These are phyloP conservation scores for Carex kokanica DNA, from an alignment of 176 grass and related monocot species.

Conservation along the genomic window DNA sequence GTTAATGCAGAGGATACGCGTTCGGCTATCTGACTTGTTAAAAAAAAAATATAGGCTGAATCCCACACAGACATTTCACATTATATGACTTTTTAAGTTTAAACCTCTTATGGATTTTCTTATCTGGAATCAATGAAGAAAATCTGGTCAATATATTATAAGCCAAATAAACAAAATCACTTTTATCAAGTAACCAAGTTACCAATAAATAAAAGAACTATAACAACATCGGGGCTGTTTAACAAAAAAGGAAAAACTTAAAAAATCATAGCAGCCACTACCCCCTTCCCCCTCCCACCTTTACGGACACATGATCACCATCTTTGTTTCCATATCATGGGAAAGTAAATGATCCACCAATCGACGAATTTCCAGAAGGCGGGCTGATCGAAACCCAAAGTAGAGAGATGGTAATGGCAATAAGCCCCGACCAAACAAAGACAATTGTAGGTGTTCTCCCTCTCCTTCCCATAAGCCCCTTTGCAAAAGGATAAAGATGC, in stretches of 20 bases:
- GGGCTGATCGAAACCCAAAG: slow-evolving; percentile 93
- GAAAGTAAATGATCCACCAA: slow-evolving; percentile 89
- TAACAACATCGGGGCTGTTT: background rate
- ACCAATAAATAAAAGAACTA: slow-evolving; percentile 31
- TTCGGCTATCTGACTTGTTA: too few relatives aligned
- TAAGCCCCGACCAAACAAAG: slow-evolving; percentile 86
- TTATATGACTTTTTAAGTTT: too few relatives aligned
- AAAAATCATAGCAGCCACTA: background rate
- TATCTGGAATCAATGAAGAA: background rate
- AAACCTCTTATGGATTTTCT: background rate
- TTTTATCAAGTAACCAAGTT: slow-evolving; percentile 19
- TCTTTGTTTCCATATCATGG: slow-evolving; percentile 41
- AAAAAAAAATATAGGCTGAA: too few relatives aligned
- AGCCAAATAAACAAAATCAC: background rate
- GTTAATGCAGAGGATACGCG: too few relatives aligned
- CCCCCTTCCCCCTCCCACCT: background rate
- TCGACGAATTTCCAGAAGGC: slow-evolving; percentile 54
- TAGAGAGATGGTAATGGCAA: slow-evolving; percentile 89
- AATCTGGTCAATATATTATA: background rate
- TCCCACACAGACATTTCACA: too few relatives aligned
- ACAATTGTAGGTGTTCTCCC: slow-evolving; percentile 85
- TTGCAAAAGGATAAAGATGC: slow-evolving; percentile 91
- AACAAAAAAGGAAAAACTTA: background rate
- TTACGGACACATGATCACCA: background rate
- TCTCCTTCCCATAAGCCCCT: slow-evolving; percentile 83